Percentiles rank a stretch among this genome's conserved stretches.
phyloP scores from a whole-genome alignment of 352 stramenopile genomes.

The Achlya hypogyna region DNA sequence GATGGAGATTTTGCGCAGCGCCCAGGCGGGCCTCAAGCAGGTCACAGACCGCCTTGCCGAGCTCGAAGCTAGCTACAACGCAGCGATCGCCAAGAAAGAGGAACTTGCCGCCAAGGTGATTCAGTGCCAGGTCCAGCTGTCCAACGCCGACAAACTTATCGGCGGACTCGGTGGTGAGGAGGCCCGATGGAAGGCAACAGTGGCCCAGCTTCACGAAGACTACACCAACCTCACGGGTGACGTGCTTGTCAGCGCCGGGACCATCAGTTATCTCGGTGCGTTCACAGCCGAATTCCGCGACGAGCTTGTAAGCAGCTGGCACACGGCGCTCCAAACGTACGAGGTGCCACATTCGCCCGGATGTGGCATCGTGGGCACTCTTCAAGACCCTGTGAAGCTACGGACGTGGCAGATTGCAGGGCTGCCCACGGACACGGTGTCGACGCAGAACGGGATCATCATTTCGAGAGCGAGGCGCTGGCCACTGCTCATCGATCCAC shows the following conservation, averaged over 20 bases:
- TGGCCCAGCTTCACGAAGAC: constrained; percentile 62
- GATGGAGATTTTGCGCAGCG: constrained; percentile 35
- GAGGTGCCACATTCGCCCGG: constrained; percentile 62
- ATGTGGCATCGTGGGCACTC: constrained; percentile 79
- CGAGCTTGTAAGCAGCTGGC: constrained; percentile 50
- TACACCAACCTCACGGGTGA: constrained; percentile 77
- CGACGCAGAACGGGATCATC: constrained; percentile 92
- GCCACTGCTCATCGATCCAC: constrained; percentile 86
- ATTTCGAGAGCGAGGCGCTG: constrained; percentile 76
- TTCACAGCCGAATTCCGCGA: constrained; percentile 85
- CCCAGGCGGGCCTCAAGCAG: constrained; percentile 63
- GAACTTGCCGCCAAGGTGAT: constrained; percentile 82
- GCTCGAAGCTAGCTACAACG: constrained; percentile 79
- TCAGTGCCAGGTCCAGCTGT: constrained; percentile 82
- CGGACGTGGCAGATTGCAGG: constrained; percentile 82
- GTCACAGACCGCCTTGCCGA: constrained; percentile 78
- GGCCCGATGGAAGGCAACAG: constrained; percentile 73
- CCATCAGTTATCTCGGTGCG: constrained; percentile 79
- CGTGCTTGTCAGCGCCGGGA: constrained; percentile 75
- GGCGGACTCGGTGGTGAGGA: constrained; percentile 77
- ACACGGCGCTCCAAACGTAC: constrained; percentile 47
- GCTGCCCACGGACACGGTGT: constrained; percentile 82
- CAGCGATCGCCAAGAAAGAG: constrained; percentile 84
- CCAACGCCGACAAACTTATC: constrained; percentile 82
- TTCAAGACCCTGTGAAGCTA: constrained; percentile 84